phyloP scores from a whole-genome alignment of 495 filamentous ascomycete species.

The Neurospora sp. region DNA sequence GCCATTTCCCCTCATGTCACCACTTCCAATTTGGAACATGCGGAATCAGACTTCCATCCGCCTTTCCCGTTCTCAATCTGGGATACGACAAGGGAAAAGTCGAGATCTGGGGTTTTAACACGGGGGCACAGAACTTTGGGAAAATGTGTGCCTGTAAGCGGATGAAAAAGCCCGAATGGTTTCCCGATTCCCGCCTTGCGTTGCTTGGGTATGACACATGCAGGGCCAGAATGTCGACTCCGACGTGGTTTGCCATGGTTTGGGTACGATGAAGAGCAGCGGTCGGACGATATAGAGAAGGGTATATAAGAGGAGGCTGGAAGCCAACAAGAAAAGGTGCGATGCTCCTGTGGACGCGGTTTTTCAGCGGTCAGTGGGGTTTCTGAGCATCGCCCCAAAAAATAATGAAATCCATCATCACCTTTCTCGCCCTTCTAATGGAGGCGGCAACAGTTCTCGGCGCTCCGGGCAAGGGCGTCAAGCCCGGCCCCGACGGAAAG shows the following conservation, averaged over 20 bases:
- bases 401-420: slow-evolving; percentile 8
- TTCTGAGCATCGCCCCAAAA: background rate
- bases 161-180: background rate
- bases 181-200: background rate
- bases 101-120: background rate
- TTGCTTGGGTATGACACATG: background rate
- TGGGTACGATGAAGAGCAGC: background rate
- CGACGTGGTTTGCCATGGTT: background rate
- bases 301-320: background rate
- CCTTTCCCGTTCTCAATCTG: background rate
- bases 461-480: background rate
- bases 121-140: background rate
- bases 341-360: background rate
- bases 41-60: background rate
- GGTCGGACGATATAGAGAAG: background rate
- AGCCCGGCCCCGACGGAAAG: slow-evolving; percentile 27
- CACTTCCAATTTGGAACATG: background rate
- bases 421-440: slow-evolving; percentile 9
- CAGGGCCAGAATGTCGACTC: background rate
- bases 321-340: background rate
- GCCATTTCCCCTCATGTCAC: background rate
- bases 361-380: background rate
- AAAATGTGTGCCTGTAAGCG: background rate
- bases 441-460: slow-evolving; percentile 2
- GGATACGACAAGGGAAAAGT: background rate